Evolutionary conservation across 2,329 filamentous ascomycete genomes (phyloP).

Genomic region (Apiospora phragmitis): DNA sequence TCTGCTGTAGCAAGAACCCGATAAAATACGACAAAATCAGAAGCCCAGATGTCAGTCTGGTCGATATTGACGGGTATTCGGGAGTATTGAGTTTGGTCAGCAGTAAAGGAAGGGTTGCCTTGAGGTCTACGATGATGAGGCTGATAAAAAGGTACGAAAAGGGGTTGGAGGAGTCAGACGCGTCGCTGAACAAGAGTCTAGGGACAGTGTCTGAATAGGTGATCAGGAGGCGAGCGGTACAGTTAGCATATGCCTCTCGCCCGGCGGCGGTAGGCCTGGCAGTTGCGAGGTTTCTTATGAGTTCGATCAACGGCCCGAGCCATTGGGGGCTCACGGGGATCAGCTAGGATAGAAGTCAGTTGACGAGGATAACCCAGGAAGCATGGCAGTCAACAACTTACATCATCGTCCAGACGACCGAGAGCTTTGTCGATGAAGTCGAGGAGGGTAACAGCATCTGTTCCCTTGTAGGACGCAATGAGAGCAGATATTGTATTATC

Average conservation of each 20-base stretch:
- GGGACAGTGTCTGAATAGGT: constrained; percentile 49
- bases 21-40: constrained; percentile 64
- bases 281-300: constrained; percentile 54
- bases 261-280: constrained; percentile 56
- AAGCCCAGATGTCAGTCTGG: constrained; percentile 60
- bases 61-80: constrained; percentile 50
- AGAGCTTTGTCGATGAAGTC: constrained; percentile 56
- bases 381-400: constrained; percentile 31
- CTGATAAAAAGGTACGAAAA: constrained; percentile 64
- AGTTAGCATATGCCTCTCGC: constrained; percentile 59
- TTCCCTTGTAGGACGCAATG: constrained; percentile 55
- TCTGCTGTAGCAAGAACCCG: constrained; percentile 54
- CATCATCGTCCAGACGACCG: constrained; percentile 47
- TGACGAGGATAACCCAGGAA: background rate
- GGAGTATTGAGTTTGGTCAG: constrained; percentile 57
- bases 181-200: constrained; percentile 52
- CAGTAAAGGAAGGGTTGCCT: constrained; percentile 61
- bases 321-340: constrained; percentile 53
- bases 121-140: constrained; percentile 66
- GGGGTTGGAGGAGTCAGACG: constrained; percentile 46
- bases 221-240: constrained; percentile 58
- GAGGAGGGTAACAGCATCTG: constrained; percentile 60
- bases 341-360: constrained; percentile 35
- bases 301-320: constrained; percentile 47
- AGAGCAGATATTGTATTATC: constrained; percentile 48